Conservation (phyloP, 2,329 filamentous ascomycete species). For the Colletotrichum magnum region DNA sequence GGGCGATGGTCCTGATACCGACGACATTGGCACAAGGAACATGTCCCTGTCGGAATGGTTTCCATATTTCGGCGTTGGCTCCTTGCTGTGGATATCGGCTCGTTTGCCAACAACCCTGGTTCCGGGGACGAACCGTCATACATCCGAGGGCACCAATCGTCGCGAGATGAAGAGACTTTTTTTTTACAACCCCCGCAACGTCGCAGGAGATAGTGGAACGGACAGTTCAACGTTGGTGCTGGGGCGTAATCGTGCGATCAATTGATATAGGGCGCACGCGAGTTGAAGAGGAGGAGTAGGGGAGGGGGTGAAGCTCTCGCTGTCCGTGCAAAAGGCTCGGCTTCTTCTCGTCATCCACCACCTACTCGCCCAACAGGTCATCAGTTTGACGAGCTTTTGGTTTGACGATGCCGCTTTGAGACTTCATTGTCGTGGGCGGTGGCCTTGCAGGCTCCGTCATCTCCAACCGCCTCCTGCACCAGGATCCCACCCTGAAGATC, state of each 20-base stretch:
- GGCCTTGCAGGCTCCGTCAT: slow-evolving; percentile 54
- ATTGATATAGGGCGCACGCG: too few relatives aligned
- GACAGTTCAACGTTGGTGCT: too few relatives aligned
- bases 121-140: too few relatives aligned
- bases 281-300: too few relatives aligned
- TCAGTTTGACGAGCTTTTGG: not conserved
- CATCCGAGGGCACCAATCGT: too few relatives aligned
- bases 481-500: slow-evolving; percentile 48
- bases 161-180: too few relatives aligned
- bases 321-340: not conserved
- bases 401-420: slow-evolving; percentile 40
- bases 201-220: too few relatives aligned
- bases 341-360: not conserved
- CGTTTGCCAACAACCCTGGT: not conserved
- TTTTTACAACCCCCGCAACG: too few relatives aligned
- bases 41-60: not conserved
- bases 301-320: not conserved
- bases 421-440: slow-evolving; percentile 56
- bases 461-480: slow-evolving; percentile 49
- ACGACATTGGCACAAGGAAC: not conserved
- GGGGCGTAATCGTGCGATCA: too few relatives aligned
- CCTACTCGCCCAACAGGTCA: not conserved
- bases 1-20: not conserved
- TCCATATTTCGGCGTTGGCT: not conserved
- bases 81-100: not conserved